phyloP scores from a whole-genome alignment of 805 yeast genomes.

The Schwanniomyces polymorphus region DNA sequence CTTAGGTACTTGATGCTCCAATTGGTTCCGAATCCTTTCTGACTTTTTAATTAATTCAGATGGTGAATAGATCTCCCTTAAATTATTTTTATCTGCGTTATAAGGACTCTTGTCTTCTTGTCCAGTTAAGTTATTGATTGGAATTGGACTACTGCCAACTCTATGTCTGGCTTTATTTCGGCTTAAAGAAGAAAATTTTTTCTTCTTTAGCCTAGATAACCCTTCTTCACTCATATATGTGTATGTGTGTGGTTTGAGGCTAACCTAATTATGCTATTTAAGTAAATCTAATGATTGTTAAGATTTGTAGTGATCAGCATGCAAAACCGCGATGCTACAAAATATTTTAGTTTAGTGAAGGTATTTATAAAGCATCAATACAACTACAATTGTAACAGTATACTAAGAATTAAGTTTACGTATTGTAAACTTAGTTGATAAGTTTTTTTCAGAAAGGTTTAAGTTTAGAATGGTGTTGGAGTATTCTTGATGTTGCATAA shows the following conservation, averaged over 20 bases:
- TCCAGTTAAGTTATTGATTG: slow-evolving; percentile 4
- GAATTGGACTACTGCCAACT: slow-evolving; percentile 6
- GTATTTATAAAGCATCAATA: too few species aligned
- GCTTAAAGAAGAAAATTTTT: slow-evolving; percentile 5
- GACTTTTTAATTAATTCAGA: slow-evolving; percentile 1
- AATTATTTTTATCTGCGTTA: neutral
- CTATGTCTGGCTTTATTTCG: neutral
- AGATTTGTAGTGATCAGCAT: too few species aligned
- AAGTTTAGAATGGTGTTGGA: too few species aligned
- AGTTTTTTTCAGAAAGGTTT: too few species aligned
- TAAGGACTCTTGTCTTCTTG: neutral
- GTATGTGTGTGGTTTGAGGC: neutral
- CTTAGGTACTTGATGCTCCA: slow-evolving; percentile 1
- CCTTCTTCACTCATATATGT: slow-evolving; percentile 5
- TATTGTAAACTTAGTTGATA: too few species aligned
- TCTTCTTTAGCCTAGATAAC: slow-evolving; percentile 4
- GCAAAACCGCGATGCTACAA: too few species aligned
- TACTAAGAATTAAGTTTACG: too few species aligned
- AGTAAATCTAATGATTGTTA: too few species aligned
- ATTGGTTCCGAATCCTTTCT: slow-evolving; percentile 1
- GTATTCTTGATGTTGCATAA: too few species aligned
- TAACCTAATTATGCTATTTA: too few species aligned
- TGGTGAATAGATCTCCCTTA: neutral
- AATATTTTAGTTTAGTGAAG: too few species aligned
- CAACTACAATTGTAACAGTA: too few species aligned